Base-by-base conservation (phyloP, 2,329 filamentous ascomycete species). In the Ophiostoma piceae region DNA sequence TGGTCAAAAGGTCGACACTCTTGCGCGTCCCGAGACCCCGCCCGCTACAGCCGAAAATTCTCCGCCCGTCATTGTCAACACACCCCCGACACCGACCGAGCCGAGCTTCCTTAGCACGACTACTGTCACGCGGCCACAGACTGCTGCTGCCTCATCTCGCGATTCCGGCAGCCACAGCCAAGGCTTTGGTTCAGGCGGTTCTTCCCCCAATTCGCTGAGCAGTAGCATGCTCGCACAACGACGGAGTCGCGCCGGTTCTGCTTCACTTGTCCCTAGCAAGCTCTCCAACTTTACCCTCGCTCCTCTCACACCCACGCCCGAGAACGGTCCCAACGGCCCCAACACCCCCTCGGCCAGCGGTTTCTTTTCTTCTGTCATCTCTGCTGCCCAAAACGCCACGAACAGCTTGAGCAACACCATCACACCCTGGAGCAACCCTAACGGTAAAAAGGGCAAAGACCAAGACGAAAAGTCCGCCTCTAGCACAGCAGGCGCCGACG, bases 291-390 rank as follows among this genome's bases (percentile, higher is more conserved):
- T 88, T 67, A 88, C 88, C 73, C 84, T 86, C 69, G 87, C 86
- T 19, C 90, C 93, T 9, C 82, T 95, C 68, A 91, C 93, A 2
- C 92, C 93, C 8, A 91, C 89, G 0, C 83, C 87, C 51, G 94
- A 97, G 78, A 84, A 80, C 78, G 89, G 89, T 75, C 76, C 79
- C 3, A 79, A 72, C 72, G 89, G 89, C 75, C 76, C 79, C 3
- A 79, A 72, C 72, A 80, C 72, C 68, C 82, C 73, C 76, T 87
- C 85, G 39, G 84, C 86, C 69, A 82, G 85, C 51, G 89, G 93
- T 0, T 98, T 99, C 81, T 98, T 99, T 80, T 96, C 92, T 4
- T 94, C 92, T 35, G 91, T 99, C 77, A 88, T 99, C 73, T 94
- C 92, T 57, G 94, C 90, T 65, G 95, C 95, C 22, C 94, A 98